phyloP scores from a whole-genome alignment of 2,329 filamentous ascomycete species.

The Ceratocystis papillata region DNA sequence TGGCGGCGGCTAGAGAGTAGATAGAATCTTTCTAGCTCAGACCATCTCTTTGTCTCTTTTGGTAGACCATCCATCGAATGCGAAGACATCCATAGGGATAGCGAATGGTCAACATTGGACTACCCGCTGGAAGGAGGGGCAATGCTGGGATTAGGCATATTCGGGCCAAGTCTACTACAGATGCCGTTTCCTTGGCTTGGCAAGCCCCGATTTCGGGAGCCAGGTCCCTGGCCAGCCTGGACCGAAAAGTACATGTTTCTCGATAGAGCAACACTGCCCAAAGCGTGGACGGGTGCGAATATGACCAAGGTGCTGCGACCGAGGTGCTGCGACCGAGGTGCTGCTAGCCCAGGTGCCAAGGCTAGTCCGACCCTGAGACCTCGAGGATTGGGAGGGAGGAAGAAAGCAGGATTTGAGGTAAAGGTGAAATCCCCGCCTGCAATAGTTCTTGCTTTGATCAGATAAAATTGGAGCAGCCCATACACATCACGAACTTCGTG shows the following conservation, averaged over 20 bases:
- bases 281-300: not conserved
- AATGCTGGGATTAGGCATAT: not conserved
- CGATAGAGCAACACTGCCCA: too few species aligned
- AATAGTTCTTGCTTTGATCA: not conserved
- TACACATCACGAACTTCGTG: not conserved
- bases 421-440: not conserved
- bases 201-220: slow-evolving; percentile 1
- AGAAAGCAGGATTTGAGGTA: not conserved
- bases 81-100: not conserved
- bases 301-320: not conserved
- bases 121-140: not conserved
- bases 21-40: not conserved
- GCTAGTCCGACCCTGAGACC: not conserved
- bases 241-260: not conserved
- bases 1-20: not conserved
- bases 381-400: not conserved
- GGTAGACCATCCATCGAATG: too few species aligned
- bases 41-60: not conserved
- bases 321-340: not conserved
- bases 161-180: not conserved
- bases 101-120: not conserved
- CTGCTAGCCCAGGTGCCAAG: not conserved
- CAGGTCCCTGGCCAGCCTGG: not conserved
- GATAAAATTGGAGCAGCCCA: not conserved
- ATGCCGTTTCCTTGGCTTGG: not conserved